A percentile compares a stretch with the other conserved stretches of the same genome.
Conservation (phyloP, 1,284 basidiomycete species). For the Sporisorium exsertum region DNA sequence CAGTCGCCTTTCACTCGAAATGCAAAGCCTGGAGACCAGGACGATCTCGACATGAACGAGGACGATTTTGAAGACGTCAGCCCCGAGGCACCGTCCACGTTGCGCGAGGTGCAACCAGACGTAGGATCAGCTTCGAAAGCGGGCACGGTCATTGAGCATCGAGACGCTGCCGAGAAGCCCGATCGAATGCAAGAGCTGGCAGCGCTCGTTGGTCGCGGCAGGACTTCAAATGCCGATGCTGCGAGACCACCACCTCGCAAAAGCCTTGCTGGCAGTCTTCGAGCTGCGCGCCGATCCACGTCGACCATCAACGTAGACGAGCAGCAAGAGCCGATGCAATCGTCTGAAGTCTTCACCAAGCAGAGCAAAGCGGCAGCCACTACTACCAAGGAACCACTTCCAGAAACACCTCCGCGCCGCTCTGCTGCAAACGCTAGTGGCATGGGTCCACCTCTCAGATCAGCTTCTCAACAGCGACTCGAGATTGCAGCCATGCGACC, state of each 20-base stretch:
- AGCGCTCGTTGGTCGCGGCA: conserved; percentile 27
- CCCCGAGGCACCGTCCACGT: conserved; percentile 11
- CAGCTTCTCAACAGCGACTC: conserved; percentile 41
- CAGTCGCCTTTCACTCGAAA: not conserved
- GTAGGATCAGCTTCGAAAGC: not conserved
- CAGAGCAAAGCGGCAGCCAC: not conserved
- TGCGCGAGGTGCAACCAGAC: conserved; percentile 20
- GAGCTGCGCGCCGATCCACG: conserved; percentile 35
- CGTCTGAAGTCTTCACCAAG: conserved; percentile 2
- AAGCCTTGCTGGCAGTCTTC: conserved; percentile 42
- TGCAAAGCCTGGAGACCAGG: not conserved
- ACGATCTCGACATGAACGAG: conserved; percentile 27
- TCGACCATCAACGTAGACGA: conserved; percentile 24
- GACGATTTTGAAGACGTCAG: conserved; percentile 48
- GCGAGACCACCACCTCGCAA: conserved; percentile 34
- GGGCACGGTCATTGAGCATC: not conserved
- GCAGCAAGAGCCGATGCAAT: conserved; percentile 5
- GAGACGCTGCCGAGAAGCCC: not conserved
- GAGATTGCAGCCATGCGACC: conserved; percentile 15
- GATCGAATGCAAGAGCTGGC: conserved; percentile 49
- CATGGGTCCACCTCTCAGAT: conserved; percentile 42
- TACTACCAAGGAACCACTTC: not conserved
- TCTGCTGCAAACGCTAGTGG: not conserved
- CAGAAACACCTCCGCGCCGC: conserved; percentile 1
- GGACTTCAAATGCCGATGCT: not conserved